phyloP scores from a whole-genome alignment of 257 asterid genomes.

The Primulina eburnea region DNA sequence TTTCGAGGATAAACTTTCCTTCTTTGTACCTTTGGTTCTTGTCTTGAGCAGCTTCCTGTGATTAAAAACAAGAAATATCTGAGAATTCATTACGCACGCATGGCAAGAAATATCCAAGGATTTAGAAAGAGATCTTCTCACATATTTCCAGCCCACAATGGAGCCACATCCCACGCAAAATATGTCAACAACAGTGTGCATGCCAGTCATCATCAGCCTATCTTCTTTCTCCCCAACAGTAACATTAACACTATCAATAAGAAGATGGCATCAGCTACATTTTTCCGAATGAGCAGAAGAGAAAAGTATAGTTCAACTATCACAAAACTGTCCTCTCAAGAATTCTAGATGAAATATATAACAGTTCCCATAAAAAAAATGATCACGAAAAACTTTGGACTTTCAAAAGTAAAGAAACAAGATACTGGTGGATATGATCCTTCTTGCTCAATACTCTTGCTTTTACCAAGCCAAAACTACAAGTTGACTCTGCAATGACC shows the following conservation, averaged over 20 bases:
- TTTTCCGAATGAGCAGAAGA: slow-evolving; percentile 4
- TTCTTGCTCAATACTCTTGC: neutral
- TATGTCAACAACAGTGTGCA: slow-evolving; percentile 79
- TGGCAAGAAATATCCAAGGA: neutral
- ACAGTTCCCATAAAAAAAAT: neutral
- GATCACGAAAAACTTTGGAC: neutral
- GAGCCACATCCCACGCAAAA: slow-evolving; percentile 83
- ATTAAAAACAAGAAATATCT: slow-evolving; percentile 11
- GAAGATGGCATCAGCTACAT: slow-evolving; percentile 23
- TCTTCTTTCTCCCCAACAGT: slow-evolving; percentile 68
- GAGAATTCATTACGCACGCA: slow-evolving; percentile 8
- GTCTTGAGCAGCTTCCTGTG: slow-evolving; percentile 62
- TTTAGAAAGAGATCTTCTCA: slow-evolving; percentile 25
- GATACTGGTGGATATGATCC: neutral
- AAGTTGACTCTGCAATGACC: neutral
- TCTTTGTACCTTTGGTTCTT: slow-evolving; percentile 67
- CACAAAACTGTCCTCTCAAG: neutral
- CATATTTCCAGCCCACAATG: slow-evolving; percentile 93
- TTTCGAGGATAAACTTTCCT: slow-evolving; percentile 77
- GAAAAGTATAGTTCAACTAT: neutral
- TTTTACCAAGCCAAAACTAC: neutral
- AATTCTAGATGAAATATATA: neutral
- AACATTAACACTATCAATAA: slow-evolving; percentile 62
- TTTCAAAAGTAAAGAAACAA: neutral
- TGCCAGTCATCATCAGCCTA: slow-evolving; percentile 75